phyloP scores from a whole-genome alignment of 495 filamentous ascomycete species.

The Cercophora sp. region DNA sequence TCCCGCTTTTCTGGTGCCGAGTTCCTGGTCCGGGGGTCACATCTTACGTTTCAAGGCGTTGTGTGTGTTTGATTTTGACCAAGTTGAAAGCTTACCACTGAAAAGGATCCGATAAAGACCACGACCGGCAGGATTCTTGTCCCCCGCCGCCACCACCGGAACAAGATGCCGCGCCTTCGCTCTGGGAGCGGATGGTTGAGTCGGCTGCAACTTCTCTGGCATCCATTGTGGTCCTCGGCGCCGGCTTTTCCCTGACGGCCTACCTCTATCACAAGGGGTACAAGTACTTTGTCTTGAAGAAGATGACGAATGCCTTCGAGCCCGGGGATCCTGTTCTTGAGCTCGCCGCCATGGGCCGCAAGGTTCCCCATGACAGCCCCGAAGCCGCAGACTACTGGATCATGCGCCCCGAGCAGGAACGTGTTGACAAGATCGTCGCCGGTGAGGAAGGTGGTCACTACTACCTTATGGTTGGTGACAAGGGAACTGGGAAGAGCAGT shows the following conservation, averaged over 20 bases:
- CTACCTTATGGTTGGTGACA: slow-evolving; percentile 90
- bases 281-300: slow-evolving; percentile 80
- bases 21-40: too few relatives aligned
- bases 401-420: slow-evolving; percentile 68
- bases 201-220: slow-evolving; percentile 79
- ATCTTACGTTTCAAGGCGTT: too few relatives aligned
- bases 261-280: slow-evolving; percentile 86
- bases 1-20: too few relatives aligned
- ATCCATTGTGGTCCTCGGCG: slow-evolving; percentile 78
- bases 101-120: not conserved
- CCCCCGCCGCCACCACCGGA: slow-evolving; percentile 15
- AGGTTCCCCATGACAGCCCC: slow-evolving; percentile 44
- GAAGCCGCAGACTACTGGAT: slow-evolving; percentile 74
- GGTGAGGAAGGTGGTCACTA: slow-evolving; percentile 74
- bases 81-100: not conserved
- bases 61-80: too few relatives aligned
- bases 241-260: slow-evolving; percentile 64
- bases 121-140: not conserved
- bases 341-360: slow-evolving; percentile 69
- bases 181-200: slow-evolving; percentile 75
- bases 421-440: slow-evolving; percentile 72
- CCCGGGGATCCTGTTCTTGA: slow-evolving; percentile 90
- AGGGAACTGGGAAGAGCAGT: slow-evolving; percentile 91
- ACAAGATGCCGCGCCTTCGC: slow-evolving; percentile 29
- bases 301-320: slow-evolving; percentile 90